A percentile compares a stretch with the other conserved stretches of the same genome.
These are phyloP conservation scores for Pythium dissimile DNA, from an alignment of 352 stramenopile species.

Conservation along the genomic window DNA sequence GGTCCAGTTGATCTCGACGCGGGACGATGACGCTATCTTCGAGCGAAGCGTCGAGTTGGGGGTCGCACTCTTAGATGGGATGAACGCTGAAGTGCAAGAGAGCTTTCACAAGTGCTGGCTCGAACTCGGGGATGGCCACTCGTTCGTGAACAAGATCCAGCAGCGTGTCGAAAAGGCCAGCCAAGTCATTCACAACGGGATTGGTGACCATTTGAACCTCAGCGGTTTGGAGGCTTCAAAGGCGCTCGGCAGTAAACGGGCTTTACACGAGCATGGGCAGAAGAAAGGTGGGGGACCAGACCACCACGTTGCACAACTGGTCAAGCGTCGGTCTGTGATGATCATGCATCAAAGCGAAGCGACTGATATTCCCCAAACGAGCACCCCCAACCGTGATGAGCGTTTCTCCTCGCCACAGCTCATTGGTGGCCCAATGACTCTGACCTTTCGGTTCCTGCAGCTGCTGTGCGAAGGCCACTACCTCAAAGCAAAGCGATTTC, in stretches of 20 bases:
- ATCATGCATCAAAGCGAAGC: neutral
- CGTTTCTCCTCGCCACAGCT: slow-evolving; percentile 3
- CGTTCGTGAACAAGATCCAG: slow-evolving; percentile 51
- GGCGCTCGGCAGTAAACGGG: too few species aligned
- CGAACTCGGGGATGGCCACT: slow-evolving; percentile 19
- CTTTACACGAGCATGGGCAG: too few species aligned
- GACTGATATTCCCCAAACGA: neutral
- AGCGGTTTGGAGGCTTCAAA: too few species aligned
- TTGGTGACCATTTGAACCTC: neutral
- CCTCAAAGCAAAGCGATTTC: slow-evolving; percentile 50
- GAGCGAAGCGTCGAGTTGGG: slow-evolving; percentile 55
- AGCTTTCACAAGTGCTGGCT: slow-evolving; percentile 54
- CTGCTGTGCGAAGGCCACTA: slow-evolving; percentile 73
- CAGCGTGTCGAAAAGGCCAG: slow-evolving; percentile 24
- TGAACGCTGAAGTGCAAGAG: slow-evolving; percentile 78
- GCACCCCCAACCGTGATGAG: neutral
- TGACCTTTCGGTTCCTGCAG: slow-evolving; percentile 70
- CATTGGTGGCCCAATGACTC: slow-evolving; percentile 30
- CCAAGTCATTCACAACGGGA: slow-evolving; percentile 2
- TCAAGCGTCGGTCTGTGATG: neutral
- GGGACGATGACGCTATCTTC: slow-evolving; percentile 57
- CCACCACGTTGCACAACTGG: too few species aligned
- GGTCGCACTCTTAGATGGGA: slow-evolving; percentile 63
- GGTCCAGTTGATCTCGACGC: slow-evolving; percentile 49
- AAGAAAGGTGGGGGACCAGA: too few species aligned